Evolutionary conservation across 129 eudicot species (phyloP).

Genomic region (Lonicera japonica): DNA sequence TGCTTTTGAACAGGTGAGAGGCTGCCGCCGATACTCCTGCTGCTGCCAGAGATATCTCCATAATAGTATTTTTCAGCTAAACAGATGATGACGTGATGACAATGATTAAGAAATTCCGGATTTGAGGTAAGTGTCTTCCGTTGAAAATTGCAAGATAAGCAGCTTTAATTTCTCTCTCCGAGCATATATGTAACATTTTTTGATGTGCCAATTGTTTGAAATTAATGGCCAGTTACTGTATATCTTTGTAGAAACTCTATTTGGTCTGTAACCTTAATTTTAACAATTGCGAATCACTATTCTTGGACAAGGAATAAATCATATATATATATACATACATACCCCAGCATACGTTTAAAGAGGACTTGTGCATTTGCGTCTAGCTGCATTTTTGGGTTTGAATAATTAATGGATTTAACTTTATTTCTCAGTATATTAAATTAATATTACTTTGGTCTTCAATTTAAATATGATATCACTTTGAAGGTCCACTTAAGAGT

Average conservation of each 20-base stretch:
- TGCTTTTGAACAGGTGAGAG: not conserved
- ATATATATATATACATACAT: no score
- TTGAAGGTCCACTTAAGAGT: no score
- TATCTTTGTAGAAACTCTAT: not conserved
- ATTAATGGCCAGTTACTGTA: not conserved
- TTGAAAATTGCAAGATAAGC: not conserved
- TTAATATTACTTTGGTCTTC: no score
- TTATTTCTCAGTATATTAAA: no score
- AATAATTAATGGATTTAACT: no score
- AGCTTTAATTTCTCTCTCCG: not conserved
- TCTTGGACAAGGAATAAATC: not conserved
- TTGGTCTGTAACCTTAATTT: not conserved
- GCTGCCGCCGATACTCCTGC: not conserved
- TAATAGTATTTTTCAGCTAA: not conserved
- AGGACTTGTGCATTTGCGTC: no score
- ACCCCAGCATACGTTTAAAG: no score
- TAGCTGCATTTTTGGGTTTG: no score
- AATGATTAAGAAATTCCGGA: slow-evolving; percentile 1
- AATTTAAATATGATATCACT: no score
- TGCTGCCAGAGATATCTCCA: not conserved
- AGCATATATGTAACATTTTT: no score
- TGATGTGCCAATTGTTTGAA: not conserved
- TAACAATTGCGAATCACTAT: not conserved
- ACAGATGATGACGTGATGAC: not conserved
- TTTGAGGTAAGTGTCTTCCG: not conserved